Percentiles rank a stretch among this genome's conserved stretches.
Evolutionary conservation across 345 rosid genomes (phyloP).

Genomic region (Eucalyptus melliodora): DNA sequence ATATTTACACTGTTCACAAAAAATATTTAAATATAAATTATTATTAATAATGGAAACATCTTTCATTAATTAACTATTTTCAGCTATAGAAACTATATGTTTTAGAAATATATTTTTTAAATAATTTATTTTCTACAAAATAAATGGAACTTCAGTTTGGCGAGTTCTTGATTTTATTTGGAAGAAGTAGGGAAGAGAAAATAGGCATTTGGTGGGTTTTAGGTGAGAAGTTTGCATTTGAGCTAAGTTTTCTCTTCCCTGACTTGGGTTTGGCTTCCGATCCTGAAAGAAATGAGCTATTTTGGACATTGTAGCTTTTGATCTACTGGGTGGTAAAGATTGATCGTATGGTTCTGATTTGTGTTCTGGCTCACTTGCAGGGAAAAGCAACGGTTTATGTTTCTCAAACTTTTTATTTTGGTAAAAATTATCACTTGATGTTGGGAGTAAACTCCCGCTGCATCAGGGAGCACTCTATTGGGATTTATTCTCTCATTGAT

Average conservation of each 20-base stretch:
- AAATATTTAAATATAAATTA: too few species aligned
- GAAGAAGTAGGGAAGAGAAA: not conserved
- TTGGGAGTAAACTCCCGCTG: not conserved
- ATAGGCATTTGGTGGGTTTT: not conserved
- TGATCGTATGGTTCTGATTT: not conserved
- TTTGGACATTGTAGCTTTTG: not conserved
- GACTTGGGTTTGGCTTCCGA: not conserved
- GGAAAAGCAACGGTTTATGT: not conserved
- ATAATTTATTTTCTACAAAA: too few species aligned
- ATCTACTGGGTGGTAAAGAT: not conserved
- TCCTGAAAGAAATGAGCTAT: not conserved
- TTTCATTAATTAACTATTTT: too few species aligned
- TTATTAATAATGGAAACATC: too few species aligned
- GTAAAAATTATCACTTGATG: not conserved
- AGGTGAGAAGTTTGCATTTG: not conserved
- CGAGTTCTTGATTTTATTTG: not conserved
- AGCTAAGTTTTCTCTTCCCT: not conserved
- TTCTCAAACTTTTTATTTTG: not conserved
- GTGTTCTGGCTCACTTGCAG: not conserved
- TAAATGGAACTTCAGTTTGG: not conserved
- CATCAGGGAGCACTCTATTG: not conserved
- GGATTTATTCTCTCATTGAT: not conserved
- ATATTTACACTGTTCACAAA: rapidly evolving
- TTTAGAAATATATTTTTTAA: too few species aligned
- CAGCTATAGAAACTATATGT: too few species aligned